Evolutionary conservation across 768 basidiomycete genomes (phyloP).

Genomic region (Leccinum disarticulatum): DNA sequence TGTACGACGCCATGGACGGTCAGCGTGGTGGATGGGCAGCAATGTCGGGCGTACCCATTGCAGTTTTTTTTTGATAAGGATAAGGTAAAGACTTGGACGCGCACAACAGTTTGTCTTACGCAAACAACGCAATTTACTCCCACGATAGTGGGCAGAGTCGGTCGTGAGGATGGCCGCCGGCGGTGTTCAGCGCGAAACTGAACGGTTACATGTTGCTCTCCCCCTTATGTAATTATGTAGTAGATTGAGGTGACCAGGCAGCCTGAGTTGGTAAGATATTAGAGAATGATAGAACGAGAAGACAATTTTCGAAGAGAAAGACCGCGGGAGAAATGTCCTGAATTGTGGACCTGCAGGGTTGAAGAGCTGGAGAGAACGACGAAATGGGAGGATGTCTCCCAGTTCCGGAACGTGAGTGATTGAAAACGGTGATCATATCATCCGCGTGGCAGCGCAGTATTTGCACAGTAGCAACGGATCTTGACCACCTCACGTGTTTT

Average conservation of each 20-base stretch:
- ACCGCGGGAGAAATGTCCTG: neutral
- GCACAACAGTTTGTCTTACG: too few relatives aligned
- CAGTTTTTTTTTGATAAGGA: neutral
- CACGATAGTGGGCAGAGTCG: too few relatives aligned
- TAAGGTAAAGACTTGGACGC: too few relatives aligned
- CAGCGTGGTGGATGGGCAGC: neutral
- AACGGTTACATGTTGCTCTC: too few relatives aligned
- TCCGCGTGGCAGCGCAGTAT: constrained; percentile 13
- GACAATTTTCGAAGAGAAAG: neutral
- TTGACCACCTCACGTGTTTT: too few relatives aligned
- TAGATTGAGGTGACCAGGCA: neutral
- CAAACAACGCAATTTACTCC: too few relatives aligned
- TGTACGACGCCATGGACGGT: constrained; percentile 19
- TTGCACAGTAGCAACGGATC: neutral
- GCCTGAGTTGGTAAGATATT: too few relatives aligned
- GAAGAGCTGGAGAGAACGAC: neutral
- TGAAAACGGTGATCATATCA: constrained; percentile 1
- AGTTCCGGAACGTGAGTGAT: neutral
- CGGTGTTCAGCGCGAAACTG: too few relatives aligned
- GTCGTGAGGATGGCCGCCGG: too few relatives aligned
- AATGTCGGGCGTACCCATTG: constrained; percentile 28
- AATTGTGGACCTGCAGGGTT: neutral
- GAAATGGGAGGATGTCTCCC: too few relatives aligned
- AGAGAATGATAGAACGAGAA: too few relatives aligned
- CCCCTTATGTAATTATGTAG: neutral